Conservation (phyloP, 2,329 filamentous ascomycete genomes). For the Cercospora zeae-maydis region DNA sequence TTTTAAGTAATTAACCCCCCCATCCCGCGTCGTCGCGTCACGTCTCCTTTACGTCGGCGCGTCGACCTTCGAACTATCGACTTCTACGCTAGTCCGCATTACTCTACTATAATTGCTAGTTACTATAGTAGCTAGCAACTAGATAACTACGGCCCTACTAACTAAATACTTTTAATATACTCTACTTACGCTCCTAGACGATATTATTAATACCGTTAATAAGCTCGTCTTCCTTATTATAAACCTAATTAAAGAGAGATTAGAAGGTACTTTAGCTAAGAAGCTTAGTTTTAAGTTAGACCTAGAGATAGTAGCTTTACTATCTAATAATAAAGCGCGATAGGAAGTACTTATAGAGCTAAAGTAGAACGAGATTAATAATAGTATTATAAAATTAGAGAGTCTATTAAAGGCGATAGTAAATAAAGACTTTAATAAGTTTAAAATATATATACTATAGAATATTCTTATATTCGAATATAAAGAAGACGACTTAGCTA, state of each 20-base stretch:
- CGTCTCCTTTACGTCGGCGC: not conserved
- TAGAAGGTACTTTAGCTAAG: conserved; percentile 69
- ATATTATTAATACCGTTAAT: conserved; percentile 96
- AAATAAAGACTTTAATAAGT: conserved; percentile 51
- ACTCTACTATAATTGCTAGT: not conserved
- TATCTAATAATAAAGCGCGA: conserved; percentile 22
- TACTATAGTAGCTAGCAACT: conserved; percentile 44
- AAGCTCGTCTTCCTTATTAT: conserved; percentile 87
- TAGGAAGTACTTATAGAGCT: conserved; percentile 38
- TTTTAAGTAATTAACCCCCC: too few relatives aligned
- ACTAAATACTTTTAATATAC: conserved; percentile 97
- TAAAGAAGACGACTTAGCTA: conserved; percentile 56
- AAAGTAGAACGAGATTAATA: conserved; percentile 65
- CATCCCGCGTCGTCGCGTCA: not conserved
- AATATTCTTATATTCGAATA: conserved; percentile 59
- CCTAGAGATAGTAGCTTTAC: conserved; percentile 8
- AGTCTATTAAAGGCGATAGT: conserved; percentile 49
- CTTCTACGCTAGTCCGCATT: not conserved
- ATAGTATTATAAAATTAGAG: conserved; percentile 59
- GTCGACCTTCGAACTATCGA: not conserved
- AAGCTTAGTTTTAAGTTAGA: conserved; percentile 66
- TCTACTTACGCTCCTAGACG: conserved; percentile 87
- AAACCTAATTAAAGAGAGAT: conserved; percentile 78
- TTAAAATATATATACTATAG: conserved; percentile 76
- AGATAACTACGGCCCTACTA: conserved; percentile 60